Evolutionary conservation across 202 grass and related monocot genomes (phyloP).

Genomic region (Schoenoplectus tabernaemontani): DNA sequence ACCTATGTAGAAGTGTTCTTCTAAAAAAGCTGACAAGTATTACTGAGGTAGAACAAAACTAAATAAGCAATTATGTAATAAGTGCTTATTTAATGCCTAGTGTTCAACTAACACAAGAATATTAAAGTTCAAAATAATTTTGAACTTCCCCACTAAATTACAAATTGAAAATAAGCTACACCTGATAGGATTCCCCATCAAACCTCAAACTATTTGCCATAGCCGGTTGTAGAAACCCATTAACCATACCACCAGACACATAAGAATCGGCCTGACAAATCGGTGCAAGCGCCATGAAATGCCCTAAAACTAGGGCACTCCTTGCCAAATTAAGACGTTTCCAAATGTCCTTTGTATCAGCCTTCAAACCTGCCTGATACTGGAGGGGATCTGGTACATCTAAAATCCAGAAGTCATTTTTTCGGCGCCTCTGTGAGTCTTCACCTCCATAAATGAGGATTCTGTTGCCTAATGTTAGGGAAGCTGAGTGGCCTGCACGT

Average conservation of each 20-base stretch:
- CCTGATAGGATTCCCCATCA: slow-evolving; percentile 67
- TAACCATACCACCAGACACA: slow-evolving; percentile 89
- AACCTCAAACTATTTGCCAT: slow-evolving; percentile 62
- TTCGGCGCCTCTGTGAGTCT: slow-evolving; percentile 70
- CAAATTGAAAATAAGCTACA: slow-evolving; percentile 62
- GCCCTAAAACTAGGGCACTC: slow-evolving; percentile 59
- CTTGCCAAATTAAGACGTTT: slow-evolving; percentile 50
- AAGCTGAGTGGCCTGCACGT: slow-evolving; percentile 81
- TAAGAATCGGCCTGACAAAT: slow-evolving; percentile 49
- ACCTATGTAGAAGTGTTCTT: too few species aligned
- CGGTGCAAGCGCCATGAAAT: slow-evolving; percentile 78
- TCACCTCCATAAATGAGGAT: slow-evolving; percentile 94
- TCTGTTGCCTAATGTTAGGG: slow-evolving; percentile 57
- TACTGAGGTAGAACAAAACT: not conserved
- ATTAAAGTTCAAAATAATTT: not conserved
- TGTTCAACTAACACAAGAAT: not conserved
- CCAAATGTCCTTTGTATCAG: slow-evolving; percentile 56
- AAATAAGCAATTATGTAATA: not conserved
- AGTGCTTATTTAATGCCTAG: not conserved
- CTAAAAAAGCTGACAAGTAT: not conserved
- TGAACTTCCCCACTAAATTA: slow-evolving; percentile 26
- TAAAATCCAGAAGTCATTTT: slow-evolving; percentile 90
- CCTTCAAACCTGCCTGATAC: slow-evolving; percentile 44
- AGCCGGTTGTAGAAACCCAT: slow-evolving; percentile 49
- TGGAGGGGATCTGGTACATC: slow-evolving; percentile 46